Conservation (phyloP, 345 rosid genomes). For the Euphorbia pulcherrima region DNA sequence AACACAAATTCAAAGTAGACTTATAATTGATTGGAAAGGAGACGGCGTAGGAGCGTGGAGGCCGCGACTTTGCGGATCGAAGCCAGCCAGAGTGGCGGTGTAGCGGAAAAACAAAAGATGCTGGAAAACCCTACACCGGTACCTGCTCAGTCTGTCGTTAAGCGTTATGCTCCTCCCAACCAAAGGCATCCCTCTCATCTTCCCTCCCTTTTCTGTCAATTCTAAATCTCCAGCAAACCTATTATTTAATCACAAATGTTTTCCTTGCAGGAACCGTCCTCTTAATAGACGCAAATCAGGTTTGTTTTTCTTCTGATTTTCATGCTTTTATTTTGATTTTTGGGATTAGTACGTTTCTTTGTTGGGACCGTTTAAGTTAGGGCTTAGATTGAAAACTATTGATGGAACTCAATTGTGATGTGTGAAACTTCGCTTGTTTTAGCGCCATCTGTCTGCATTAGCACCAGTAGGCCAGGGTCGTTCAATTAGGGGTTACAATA, state of each 20-base stretch:
- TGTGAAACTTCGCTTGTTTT: background rate
- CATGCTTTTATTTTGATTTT: background rate
- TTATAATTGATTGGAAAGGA: no score
- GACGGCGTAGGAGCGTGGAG: background rate
- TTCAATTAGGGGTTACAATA: no score
- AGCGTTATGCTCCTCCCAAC: conserved; percentile 71
- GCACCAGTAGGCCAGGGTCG: background rate
- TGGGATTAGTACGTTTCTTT: background rate
- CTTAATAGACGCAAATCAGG: conserved; percentile 61
- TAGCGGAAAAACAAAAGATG: conserved; percentile 36
- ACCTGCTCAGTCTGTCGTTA: conserved; percentile 31
- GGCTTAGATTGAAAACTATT: no score
- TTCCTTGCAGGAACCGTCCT: conserved; percentile 48
- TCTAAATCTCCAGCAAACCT: no score
- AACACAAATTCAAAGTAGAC: background rate
- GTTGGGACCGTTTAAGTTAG: background rate
- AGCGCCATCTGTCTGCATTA: background rate
- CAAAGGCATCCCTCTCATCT: conserved; percentile 37
- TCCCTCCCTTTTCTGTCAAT: background rate
- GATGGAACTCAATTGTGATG: no score
- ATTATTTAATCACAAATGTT: background rate
- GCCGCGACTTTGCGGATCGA: conserved; percentile 1
- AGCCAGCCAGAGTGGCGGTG: background rate
- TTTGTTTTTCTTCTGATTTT: conserved; percentile 16
- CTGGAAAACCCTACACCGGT: conserved; percentile 51